Base-by-base conservation (phyloP, 768 basidiomycete genomes). In the Cystobasidium tubakii region DNA sequence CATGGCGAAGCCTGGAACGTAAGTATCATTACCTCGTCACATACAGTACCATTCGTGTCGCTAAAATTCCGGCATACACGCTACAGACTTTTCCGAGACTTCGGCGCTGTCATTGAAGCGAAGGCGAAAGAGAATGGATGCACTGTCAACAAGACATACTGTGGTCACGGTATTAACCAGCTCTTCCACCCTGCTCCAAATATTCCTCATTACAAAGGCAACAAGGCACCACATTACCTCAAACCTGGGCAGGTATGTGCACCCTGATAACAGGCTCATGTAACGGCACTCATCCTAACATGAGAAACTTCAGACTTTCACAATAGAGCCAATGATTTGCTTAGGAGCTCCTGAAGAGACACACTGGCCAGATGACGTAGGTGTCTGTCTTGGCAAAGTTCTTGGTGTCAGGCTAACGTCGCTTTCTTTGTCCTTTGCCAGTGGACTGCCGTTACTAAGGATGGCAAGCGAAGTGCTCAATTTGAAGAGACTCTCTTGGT, bases 401-500 rank as follows among this genome's bases (percentile, higher is more conserved):
- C 10, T 23, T 21, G 2, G 34, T 64, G 19, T 2, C 21, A 44
- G 12, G 43, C 19, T n/a, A 17, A 50, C 46, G n/a, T 21, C 44
- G 33, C 12, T 10, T 46, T 0, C 10, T 1, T 39, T 27, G 2
- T 36, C 10, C n/a, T 31, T 9, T 21, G 23, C 23, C 9, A 71
- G 69, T 71, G 69, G 69, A 71, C 69, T n/a, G 69, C 99, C 96
- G 3, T 82, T 85, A 15, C 95, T 97, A 81, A 95, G 93, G 27
- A 90, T 89, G 81, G 84, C 55, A 71, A 71, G 29, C 69, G 86
- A 71, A 93, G 91, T 74, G 96, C 96, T 0, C 96, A 99, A 79
- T 99, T 97, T 80, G 96, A 99, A 81, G 96, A 99, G 79, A 97
- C 95, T 0, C 83, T 99, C 42, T 81, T 99, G 29, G 73, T 80